A percentile compares a stretch with the other conserved stretches of the same genome.
Conservation (phyloP, 345 rosid genomes). For the Salix suchowensis region DNA sequence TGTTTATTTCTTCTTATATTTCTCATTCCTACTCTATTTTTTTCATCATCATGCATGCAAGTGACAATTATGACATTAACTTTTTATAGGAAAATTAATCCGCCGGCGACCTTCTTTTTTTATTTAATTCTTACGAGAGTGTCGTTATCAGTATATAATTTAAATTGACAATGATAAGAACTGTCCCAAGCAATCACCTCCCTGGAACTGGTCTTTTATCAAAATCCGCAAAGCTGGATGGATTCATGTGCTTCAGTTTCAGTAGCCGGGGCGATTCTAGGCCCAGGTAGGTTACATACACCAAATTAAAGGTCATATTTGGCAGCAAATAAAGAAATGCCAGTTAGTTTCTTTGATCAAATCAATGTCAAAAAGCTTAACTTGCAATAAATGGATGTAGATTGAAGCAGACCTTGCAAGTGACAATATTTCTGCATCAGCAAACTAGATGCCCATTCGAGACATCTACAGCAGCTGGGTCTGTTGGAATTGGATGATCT, state of each 20-base stretch:
- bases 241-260: constrained; percentile 9
- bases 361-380: not conserved
- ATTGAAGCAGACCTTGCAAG: constrained; percentile 17
- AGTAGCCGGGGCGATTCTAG: constrained; percentile 19
- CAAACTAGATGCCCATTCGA: constrained; percentile 25
- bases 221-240: constrained; percentile 32
- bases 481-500: no score
- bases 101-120: no score
- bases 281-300: constrained; percentile 30
- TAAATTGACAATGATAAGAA: constrained; percentile 8
- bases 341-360: no score
- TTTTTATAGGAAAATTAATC: no score
- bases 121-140: no score
- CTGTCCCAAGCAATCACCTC: constrained; percentile 14
- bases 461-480: constrained; percentile 22
- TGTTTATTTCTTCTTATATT: no score
- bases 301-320: constrained; percentile 39
- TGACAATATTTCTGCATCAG: constrained; percentile 24
- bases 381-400: not conserved
- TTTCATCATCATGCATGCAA: no score
- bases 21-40: no score
- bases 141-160: not conserved
- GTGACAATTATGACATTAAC: no score
- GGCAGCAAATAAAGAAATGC: constrained; percentile 22
- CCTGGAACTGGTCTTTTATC: constrained; percentile 7